These are phyloP conservation scores for Fusarium redolens DNA, from an alignment of 2,329 filamentous ascomycete species.

Conservation along the genomic window DNA sequence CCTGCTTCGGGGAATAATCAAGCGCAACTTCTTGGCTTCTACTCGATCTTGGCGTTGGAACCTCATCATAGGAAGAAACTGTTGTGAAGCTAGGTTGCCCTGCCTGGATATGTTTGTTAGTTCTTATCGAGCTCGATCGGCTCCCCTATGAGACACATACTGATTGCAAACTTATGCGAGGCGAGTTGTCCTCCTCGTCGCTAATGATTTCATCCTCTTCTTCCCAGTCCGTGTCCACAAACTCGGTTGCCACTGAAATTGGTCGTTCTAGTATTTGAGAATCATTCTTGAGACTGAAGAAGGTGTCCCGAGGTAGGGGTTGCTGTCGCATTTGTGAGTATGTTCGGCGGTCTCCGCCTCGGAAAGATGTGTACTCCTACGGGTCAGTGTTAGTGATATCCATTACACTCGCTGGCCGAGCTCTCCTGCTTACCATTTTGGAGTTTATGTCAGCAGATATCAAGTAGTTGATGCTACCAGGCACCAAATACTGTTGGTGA, in stretches of 20 bases:
- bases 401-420: neutral
- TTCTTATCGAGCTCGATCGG: neutral
- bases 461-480: conserved; percentile 25
- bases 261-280: conserved; percentile 64
- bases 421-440: conserved; percentile 51
- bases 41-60: conserved; percentile 78
- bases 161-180: conserved; percentile 75
- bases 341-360: conserved; percentile 52
- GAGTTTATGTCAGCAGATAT: conserved; percentile 3
- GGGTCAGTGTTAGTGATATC: conserved; percentile 3
- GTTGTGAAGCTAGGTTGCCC: conserved; percentile 84
- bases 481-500: conserved; percentile 33
- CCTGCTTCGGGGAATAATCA: conserved; percentile 70
- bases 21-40: conserved; percentile 70
- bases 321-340: conserved; percentile 66
- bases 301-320: conserved; percentile 63
- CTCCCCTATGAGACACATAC: conserved; percentile 60
- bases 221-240: conserved; percentile 80
- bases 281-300: conserved; percentile 69
- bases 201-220: conserved; percentile 73
- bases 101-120: conserved; percentile 60
- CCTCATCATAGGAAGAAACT: conserved; percentile 86
- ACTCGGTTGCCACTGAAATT: conserved; percentile 78
- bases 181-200: conserved; percentile 73
- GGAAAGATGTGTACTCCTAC: conserved; percentile 53